These are phyloP conservation scores for Ceratobasidium sp. DNA, from an alignment of 1,284 basidiomycete species.

Conservation along the genomic window DNA sequence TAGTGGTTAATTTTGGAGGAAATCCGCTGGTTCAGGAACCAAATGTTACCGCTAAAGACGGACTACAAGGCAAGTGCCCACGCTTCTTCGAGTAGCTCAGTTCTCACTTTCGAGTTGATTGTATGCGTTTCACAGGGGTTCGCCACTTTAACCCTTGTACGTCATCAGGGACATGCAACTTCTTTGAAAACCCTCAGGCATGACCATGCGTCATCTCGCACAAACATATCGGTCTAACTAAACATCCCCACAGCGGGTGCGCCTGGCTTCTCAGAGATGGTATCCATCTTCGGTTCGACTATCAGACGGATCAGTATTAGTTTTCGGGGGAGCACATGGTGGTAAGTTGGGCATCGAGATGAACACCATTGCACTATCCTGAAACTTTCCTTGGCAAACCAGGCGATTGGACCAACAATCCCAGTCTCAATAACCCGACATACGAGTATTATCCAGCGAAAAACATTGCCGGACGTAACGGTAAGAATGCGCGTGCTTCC, in stretches of 20 bases:
- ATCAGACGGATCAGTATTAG: constrained; percentile 79
- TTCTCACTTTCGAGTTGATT: not conserved
- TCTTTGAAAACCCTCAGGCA: constrained; percentile 67
- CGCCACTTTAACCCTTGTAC: constrained; percentile 74
- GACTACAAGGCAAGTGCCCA: constrained; percentile 61
- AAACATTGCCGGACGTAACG: constrained; percentile 67
- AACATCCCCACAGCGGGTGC: constrained; percentile 52
- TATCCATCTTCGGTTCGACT: constrained; percentile 75
- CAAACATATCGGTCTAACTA: not conserved
- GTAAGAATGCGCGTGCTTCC: constrained; percentile 45
- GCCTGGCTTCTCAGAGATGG: constrained; percentile 78
- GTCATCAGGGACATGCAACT: constrained; percentile 57
- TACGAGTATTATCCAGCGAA: constrained; percentile 83
- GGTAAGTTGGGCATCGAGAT: constrained; percentile 49
- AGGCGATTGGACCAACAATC: constrained; percentile 83
- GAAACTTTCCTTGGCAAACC: constrained; percentile 48
- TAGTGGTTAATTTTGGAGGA: constrained; percentile 73
- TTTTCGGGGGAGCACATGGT: constrained; percentile 70
- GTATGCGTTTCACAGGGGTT: constrained; percentile 48
- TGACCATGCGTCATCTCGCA: not conserved
- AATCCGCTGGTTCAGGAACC: constrained; percentile 73
- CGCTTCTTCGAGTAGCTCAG: not conserved
- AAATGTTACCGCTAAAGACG: constrained; percentile 67
- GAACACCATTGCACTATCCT: not conserved
- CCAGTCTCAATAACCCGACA: constrained; percentile 78